A percentile compares a stretch with the other conserved stretches of the same genome.
phyloP scores from a whole-genome alignment of 345 rosid genomes.

The Citrus sp. region DNA sequence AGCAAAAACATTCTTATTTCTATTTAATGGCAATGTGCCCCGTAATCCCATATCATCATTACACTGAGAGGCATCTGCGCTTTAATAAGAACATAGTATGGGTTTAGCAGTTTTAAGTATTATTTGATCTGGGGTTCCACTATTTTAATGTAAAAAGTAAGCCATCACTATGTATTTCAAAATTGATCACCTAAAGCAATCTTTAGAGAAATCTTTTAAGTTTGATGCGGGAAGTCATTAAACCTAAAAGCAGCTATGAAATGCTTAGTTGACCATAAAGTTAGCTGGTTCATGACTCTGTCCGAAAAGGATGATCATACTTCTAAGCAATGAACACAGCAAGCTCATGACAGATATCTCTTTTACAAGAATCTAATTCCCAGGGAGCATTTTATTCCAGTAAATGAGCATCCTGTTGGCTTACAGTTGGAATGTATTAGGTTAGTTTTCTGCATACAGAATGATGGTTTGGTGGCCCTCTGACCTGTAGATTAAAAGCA shows the following conservation, averaged over 20 bases:
- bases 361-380: not conserved
- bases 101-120: not conserved
- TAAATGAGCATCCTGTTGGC: not conserved
- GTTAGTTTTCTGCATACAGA: not conserved
- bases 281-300: not conserved
- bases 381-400: not conserved
- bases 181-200: not conserved
- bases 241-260: not conserved
- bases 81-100: not conserved
- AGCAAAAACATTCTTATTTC: not conserved
- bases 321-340: not conserved
- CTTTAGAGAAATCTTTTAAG: not conserved
- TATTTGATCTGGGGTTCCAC: not conserved
- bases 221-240: not conserved
- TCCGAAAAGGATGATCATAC: not conserved
- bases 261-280: not conserved
- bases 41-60: constrained; percentile 16
- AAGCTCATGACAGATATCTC: not conserved
- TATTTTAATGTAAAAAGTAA: not conserved
- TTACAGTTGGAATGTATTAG: not conserved
- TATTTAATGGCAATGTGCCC: constrained; percentile 8
- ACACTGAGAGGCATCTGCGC: constrained; percentile 4
- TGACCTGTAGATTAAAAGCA: not conserved
- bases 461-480: not conserved
- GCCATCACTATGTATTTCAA: not conserved